Evolutionary conservation across 495 filamentous ascomycete species (phyloP), one percentile per base, ranked within the genome.

Genomic region (Xylaria sp.): DNA sequence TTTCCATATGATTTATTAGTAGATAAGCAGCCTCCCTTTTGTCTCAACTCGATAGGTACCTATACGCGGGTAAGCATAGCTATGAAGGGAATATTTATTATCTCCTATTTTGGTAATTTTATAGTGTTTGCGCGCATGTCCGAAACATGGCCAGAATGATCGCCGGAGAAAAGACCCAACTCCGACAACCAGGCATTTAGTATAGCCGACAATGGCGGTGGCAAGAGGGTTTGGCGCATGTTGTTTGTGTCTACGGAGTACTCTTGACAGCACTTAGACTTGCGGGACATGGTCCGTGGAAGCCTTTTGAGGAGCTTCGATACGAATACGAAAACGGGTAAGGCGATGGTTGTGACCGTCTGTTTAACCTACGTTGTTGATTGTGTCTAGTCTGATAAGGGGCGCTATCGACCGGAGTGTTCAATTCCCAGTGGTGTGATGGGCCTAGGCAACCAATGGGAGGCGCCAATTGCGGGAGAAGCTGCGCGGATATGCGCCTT

Each of bases 301-400:
- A 33, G 26, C n/a, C n/a, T 35, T 26, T 55, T 19, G 33, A 3
- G n/a, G 33, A 41, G 35, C 26, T 59, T 50, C 12, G 61, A 71
- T 71, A 66, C 69, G 69, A 71, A 71, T 71, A 71, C 69, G 69
- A 71, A 71, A 65, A 66, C 69, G 69, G 33, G 12, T 50, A 63
- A 21, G 50, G 59, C 31, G 46, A 44, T 37, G 43, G n/a, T 17
- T 3, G 5, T 40, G 68, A 71, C 69, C 17, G 69, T 71, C 35
- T 55, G 35, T 70, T 64, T 70, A 62, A 52, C 9, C n/a, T 3
- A 5, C 5, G 15, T 44, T 44, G 46, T 24, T 61, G 41, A 41
- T 61, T 37, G 43, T 31, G 37, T 35, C 53, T 41, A 31, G 43
- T 17, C 29, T 14, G 63, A 66, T 50, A 67, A 43, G 67, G 67